Percentiles rank a stretch among this genome's conserved stretches.
Evolutionary conservation across 2,329 filamentous ascomycete genomes (phyloP).

Genomic region (Cordyceps pruinosa): DNA sequence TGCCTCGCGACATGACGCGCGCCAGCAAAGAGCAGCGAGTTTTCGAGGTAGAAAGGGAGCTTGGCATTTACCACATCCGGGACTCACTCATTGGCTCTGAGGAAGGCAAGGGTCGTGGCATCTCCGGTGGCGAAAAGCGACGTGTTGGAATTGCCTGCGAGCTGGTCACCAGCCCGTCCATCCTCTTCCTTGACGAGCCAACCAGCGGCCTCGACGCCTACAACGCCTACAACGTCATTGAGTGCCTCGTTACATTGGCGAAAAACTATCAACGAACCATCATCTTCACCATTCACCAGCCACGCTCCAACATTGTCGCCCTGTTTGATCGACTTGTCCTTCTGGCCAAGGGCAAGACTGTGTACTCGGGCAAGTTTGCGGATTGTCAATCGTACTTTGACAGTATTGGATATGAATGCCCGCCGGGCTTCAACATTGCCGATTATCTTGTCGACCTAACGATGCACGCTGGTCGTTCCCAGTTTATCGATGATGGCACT

Average conservation of each 20-base stretch:
- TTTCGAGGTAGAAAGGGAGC: conserved; percentile 87
- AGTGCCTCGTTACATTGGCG: conserved; percentile 88
- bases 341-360: conserved; percentile 78
- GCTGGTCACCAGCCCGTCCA: conserved; percentile 92
- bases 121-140: conserved; percentile 94
- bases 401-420: conserved; percentile 83
- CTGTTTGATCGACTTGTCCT: conserved; percentile 92
- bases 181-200: conserved; percentile 93
- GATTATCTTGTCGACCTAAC: conserved; percentile 96
- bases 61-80: conserved; percentile 89
- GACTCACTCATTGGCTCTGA: conserved; percentile 95
- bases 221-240: conserved; percentile 97
- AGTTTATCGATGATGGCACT: conserved; percentile 48
- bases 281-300: conserved; percentile 97
- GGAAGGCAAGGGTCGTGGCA: conserved; percentile 87
- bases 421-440: conserved; percentile 96
- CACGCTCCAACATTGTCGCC: conserved; percentile 94
- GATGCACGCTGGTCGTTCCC: conserved; percentile 76
- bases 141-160: conserved; percentile 96
- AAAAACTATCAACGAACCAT: conserved; percentile 97
- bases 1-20: conserved; percentile 87
- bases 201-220: conserved; percentile 93
- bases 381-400: conserved; percentile 92
- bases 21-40: conserved; percentile 86
- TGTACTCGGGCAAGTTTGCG: conserved; percentile 87